These are phyloP conservation scores for Pisolithus orientalis DNA, from an alignment of 768 basidiomycete species.

Conservation along the genomic window DNA sequence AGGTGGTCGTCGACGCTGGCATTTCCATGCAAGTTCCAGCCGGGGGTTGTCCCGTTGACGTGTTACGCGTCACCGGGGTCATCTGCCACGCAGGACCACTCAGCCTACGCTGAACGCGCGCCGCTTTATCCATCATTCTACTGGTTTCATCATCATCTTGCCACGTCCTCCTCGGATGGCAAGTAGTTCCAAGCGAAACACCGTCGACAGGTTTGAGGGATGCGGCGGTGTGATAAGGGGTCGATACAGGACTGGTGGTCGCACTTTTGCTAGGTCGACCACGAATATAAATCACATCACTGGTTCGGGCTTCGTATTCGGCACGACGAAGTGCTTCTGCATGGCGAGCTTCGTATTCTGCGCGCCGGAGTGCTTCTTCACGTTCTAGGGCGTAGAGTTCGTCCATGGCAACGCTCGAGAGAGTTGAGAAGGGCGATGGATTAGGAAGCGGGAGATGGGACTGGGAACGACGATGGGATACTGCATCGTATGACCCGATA, in stretches of 20 bases:
- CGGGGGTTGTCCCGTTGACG: constrained; percentile 32
- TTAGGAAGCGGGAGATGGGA: constrained; percentile 23
- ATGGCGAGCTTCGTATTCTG: constrained; percentile 79
- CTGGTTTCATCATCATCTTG: constrained; percentile 20
- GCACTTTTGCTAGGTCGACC: constrained; percentile 52
- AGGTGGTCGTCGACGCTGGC: constrained; percentile 19
- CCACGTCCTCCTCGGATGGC: constrained; percentile 19
- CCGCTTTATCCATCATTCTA: constrained; percentile 20
- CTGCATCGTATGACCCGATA: constrained; percentile 38
- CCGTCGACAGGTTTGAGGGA: constrained; percentile 31
- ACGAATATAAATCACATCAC: constrained; percentile 37
- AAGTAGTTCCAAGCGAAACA: constrained; percentile 31
- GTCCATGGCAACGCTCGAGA: constrained; percentile 77
- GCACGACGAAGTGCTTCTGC: constrained; percentile 63
- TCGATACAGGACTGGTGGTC: constrained; percentile 57
- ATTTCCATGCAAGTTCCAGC: constrained; percentile 5
- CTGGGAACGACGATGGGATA: constrained; percentile 25
- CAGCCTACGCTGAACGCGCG: constrained; percentile 37
- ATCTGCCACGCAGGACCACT: constrained; percentile 55
- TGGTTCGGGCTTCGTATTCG: constrained; percentile 50
- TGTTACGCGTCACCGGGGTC: constrained; percentile 35
- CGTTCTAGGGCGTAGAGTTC: constrained; percentile 87
- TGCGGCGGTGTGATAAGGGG: constrained; percentile 28
- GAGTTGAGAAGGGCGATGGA: constrained; percentile 53
- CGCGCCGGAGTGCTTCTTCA: constrained; percentile 74